Conservation (phyloP, 2,329 filamentous ascomycete species). For the Fusarium temperatum region DNA sequence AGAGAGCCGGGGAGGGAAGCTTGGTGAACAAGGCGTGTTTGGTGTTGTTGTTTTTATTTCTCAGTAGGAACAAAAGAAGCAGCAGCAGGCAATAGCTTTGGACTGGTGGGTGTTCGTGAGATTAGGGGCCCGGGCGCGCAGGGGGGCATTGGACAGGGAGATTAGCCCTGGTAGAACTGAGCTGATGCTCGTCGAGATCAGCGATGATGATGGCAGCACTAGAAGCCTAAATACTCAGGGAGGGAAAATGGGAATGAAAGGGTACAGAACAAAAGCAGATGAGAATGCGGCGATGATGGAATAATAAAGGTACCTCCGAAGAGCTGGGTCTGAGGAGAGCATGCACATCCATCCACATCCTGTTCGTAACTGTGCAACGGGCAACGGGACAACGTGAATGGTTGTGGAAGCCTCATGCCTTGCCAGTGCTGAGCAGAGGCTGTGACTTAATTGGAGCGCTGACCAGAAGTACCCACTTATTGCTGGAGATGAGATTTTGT, state of each 20-base stretch:
- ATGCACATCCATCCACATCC: slow-evolving; percentile 12
- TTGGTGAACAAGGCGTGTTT: slow-evolving; percentile 18
- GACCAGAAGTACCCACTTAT: slow-evolving; percentile 24
- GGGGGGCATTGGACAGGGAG: slow-evolving; percentile 38
- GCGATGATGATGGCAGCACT: slow-evolving; percentile 1
- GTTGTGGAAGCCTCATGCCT: slow-evolving; percentile 30
- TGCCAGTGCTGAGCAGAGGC: slow-evolving; percentile 13
- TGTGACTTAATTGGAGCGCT: slow-evolving; percentile 34
- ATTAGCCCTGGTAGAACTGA: slow-evolving; percentile 35
- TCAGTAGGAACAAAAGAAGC: slow-evolving; percentile 18
- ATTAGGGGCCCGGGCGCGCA: slow-evolving; percentile 42
- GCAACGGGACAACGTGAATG: slow-evolving; percentile 40
- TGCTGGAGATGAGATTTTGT: slow-evolving; percentile 43
- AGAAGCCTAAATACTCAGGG: background rate
- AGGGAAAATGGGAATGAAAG: background rate
- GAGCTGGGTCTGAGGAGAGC: slow-evolving; percentile 20
- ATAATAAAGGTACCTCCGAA: slow-evolving; percentile 36
- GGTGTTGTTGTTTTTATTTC: slow-evolving; percentile 32
- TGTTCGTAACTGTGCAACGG: slow-evolving; percentile 42
- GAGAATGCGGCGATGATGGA: slow-evolving; percentile 24
- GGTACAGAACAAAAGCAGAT: slow-evolving; percentile 11
- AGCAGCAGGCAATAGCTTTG: slow-evolving; percentile 23
- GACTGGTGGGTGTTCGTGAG: slow-evolving; percentile 33
- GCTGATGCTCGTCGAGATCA: slow-evolving; percentile 26
- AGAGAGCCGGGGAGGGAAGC: background rate